Base-by-base conservation (phyloP, 306 rosid species). In the Quercus agrifolia region DNA sequence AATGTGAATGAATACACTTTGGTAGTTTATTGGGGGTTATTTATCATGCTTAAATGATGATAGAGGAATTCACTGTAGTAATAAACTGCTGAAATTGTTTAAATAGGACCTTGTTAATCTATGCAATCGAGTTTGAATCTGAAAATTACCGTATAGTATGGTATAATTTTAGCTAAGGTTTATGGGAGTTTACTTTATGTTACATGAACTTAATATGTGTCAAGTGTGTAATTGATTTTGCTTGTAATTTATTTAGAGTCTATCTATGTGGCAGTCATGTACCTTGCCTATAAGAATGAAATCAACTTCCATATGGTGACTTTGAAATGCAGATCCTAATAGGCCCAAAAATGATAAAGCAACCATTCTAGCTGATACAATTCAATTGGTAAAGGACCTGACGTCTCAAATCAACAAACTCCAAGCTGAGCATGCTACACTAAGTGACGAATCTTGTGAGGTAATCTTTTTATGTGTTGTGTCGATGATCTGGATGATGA, bases 301-400 rank as follows among this genome's bases (percentile, higher is more conserved):
- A 72, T 72, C 30, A 23, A 44, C 76, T 73, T 62, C 12, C 52
- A 38, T 25, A 31, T 64, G 86, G 56, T 78, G 80, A 71, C 64
- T 64, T 71, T 86, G 55, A 83, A 75, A 71, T 86, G 85, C 94
- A 94, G 98, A 94, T 79, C 96, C 98, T 51, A 96, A 87, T 67
- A 88, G 98, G 81, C 98, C 98, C 49, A 94, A 89, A 81, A 94
- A 92, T 83, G 97, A 94, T 85, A 94, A 92, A 82, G 92, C 94
- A 85, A 89, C 97, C 84, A 87, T 94, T 87, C 70, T 92, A 59
- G 80, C 82, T 3, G 98, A 94, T 76, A 86, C 98, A 51, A 77
- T 92, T 83, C 98, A 89, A 82, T 84, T 92, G 88, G 90, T 94
- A 83, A 94, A 89, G 92, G 98, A 94, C 86, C 86, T 94, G 78